phyloP scores from a whole-genome alignment of 768 basidiomycete genomes.

The Trametes cingulata region DNA sequence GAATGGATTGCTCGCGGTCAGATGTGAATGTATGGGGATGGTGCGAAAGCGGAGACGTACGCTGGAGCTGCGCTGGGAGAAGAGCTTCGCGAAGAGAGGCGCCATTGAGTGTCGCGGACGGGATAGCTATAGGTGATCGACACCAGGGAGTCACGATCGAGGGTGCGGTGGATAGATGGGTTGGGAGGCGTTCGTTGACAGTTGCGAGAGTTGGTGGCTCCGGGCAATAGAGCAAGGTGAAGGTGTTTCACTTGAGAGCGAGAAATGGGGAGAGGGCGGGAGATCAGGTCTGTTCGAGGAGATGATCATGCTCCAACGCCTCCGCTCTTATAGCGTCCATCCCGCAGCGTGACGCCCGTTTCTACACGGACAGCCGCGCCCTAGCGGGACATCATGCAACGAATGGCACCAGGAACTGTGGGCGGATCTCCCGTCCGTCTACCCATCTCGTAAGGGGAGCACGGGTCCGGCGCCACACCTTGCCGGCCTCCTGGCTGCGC shows the following conservation, averaged over 20 bases:
- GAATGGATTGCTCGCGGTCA: background rate
- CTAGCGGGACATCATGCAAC: slow-evolving; percentile 1
- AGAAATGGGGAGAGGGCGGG: background rate
- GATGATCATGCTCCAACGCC: background rate
- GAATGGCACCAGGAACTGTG: slow-evolving; percentile 1
- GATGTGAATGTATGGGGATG: background rate
- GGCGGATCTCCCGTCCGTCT: slow-evolving; percentile 6
- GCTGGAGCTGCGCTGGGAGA: slow-evolving; percentile 11
- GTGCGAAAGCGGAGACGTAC: background rate
- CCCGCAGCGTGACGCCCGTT: slow-evolving; percentile 3
- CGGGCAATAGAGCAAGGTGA: background rate
- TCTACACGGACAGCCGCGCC: slow-evolving; percentile 5
- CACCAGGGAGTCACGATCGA: background rate
- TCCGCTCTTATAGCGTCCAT: background rate
- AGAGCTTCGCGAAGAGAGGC: slow-evolving; percentile 19
- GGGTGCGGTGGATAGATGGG: background rate
- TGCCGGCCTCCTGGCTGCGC: background rate
- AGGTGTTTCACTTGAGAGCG: background rate
- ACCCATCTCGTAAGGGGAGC: slow-evolving; percentile 7
- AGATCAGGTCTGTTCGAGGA: background rate
- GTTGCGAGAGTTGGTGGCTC: background rate
- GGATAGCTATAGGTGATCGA: background rate
- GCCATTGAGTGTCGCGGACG: slow-evolving; percentile 9
- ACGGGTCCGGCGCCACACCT: slow-evolving; percentile 7
- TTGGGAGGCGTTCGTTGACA: background rate